Evolutionary conservation across 2,329 filamentous ascomycete genomes (phyloP).

Genomic region (Penicillium oxalicum): DNA sequence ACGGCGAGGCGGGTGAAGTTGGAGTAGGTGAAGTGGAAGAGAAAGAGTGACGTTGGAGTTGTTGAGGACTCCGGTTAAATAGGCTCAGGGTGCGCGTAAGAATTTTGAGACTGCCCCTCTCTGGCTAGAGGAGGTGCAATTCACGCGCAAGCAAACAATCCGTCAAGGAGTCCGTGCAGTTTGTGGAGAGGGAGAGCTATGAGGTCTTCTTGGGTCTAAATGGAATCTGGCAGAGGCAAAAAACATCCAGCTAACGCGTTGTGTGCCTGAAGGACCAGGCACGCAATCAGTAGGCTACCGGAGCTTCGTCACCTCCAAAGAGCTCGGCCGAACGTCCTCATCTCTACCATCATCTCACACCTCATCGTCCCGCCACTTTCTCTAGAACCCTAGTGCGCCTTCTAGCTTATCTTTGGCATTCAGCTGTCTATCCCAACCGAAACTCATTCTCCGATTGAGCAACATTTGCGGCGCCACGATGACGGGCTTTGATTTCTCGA

Average conservation of each 20-base stretch:
- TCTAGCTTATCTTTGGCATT: neutral
- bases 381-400: slow-evolving; percentile 15
- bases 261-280: slow-evolving; percentile 22
- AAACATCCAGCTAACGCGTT: slow-evolving; percentile 13
- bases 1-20: slow-evolving; percentile 27
- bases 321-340: slow-evolving; percentile 19
- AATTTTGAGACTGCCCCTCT: slow-evolving; percentile 34
- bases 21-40: slow-evolving; percentile 28
- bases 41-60: slow-evolving; percentile 42
- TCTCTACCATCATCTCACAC: slow-evolving; percentile 10
- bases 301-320: slow-evolving; percentile 40
- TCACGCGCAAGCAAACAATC: slow-evolving; percentile 4
- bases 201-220: slow-evolving; percentile 8
- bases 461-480: slow-evolving; percentile 51
- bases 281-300: slow-evolving; percentile 28
- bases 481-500: slow-evolving; percentile 98
- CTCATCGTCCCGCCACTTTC: slow-evolving; percentile 1
- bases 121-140: slow-evolving; percentile 19
- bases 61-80: slow-evolving; percentile 39
- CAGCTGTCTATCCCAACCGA: too few species aligned
- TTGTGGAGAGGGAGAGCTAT: slow-evolving; percentile 5
- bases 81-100: slow-evolving; percentile 40
- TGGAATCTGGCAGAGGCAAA: slow-evolving; percentile 20
- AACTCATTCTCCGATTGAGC: slow-evolving; percentile 14
- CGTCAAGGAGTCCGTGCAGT: slow-evolving; percentile 8